Evolutionary conservation across 169 alveolate species (phyloP).

Genomic region (Plasmodium sp.): DNA sequence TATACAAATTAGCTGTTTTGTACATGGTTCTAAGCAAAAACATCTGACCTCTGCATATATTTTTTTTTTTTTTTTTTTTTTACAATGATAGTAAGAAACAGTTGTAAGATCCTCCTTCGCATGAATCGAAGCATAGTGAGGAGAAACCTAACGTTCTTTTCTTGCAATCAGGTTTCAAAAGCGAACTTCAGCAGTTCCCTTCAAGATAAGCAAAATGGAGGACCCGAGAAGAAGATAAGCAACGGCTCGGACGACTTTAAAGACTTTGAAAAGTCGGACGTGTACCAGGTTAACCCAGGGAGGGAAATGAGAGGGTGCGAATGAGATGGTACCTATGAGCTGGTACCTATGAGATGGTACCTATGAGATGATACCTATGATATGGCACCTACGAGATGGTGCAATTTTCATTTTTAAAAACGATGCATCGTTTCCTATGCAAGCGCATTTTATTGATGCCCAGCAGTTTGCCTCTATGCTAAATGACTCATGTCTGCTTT

Average conservation of each 20-base stretch:
- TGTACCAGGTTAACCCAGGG: conserved; percentile 41
- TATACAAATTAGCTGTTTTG: conserved; percentile 34
- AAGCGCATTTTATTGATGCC: background rate
- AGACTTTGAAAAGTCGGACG: conserved; percentile 67
- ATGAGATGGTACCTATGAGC: background rate
- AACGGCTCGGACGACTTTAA: conserved; percentile 8
- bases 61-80: background rate
- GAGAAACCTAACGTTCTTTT: conserved; percentile 4
- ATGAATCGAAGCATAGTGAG: conserved; percentile 12
- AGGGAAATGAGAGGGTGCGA: background rate
- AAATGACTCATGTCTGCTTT: background rate
- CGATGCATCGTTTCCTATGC: background rate
- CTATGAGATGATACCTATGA: background rate
- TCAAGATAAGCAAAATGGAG: conserved; percentile 23
- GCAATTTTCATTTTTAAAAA: background rate
- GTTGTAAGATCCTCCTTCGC: background rate
- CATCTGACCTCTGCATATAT: conserved; percentile 11
- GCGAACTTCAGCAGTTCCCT: conserved; percentile 14
- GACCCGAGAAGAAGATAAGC: background rate
- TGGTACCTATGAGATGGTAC: background rate
- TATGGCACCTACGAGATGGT: background rate
- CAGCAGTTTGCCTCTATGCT: background rate
- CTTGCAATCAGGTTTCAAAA: conserved; percentile 19
- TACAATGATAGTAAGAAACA: conserved; percentile 51
- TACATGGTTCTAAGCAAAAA: background rate